Percentiles rank a stretch among this genome's conserved stretches.
Conservation (phyloP, 768 basidiomycete species). For the Agrocybe praecox region DNA sequence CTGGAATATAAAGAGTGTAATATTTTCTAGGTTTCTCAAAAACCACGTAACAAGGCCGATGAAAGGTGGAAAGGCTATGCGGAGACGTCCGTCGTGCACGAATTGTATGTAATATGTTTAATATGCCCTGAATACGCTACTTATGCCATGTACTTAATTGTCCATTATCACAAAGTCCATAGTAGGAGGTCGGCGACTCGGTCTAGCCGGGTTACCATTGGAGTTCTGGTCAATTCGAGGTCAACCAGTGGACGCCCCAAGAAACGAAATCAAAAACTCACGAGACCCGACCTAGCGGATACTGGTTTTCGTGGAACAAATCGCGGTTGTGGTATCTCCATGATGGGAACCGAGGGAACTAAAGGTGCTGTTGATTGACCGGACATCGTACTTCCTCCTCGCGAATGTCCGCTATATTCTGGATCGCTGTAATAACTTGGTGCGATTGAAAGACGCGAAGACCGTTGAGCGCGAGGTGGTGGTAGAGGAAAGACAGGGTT, state of each 20-base stretch:
- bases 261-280: conserved; percentile 1
- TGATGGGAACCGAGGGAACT: conserved; percentile 24
- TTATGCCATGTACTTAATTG: background rate
- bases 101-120: background rate
- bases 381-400: conserved; percentile 22
- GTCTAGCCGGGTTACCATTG: conserved; percentile 26
- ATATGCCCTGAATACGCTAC: background rate
- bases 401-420: conserved; percentile 21
- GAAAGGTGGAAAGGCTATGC: background rate
- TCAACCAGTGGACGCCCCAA: background rate
- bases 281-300: conserved; percentile 16
- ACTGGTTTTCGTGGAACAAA: conserved; percentile 18
- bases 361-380: conserved; percentile 26
- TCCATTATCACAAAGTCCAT: conserved; percentile 23
- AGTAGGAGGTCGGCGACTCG: conserved; percentile 31
- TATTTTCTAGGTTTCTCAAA: background rate
- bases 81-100: background rate
- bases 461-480: conserved; percentile 13
- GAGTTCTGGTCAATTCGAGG: conserved; percentile 12
- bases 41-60: background rate
- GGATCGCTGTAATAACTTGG: conserved; percentile 42
- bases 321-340: conserved; percentile 15
- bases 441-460: conserved; percentile 33
- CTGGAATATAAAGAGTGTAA: background rate
- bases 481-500: conserved; percentile 28